Conservation (phyloP, 225 moss, liverwort and hornwort genomes). For the Polytrichum commune region DNA sequence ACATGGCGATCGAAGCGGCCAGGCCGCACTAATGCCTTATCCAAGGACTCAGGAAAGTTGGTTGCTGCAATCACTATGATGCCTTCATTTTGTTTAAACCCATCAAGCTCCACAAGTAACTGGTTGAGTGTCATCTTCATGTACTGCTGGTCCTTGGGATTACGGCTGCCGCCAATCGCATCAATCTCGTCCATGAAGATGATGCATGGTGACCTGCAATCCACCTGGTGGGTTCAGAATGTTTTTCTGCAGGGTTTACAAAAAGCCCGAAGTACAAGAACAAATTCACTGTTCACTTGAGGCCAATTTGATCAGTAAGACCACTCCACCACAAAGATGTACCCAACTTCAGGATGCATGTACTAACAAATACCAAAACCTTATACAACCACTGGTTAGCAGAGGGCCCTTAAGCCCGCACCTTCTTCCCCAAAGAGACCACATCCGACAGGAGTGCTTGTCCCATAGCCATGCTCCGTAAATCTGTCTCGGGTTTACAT, state of each 20-base stretch:
- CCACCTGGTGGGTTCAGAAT: not conserved
- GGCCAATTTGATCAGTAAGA: not conserved
- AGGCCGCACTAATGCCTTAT: slow-evolving; percentile 32
- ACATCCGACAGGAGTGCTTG: no score
- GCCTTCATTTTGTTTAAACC: slow-evolving; percentile 11
- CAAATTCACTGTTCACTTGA: not conserved
- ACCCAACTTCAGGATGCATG: no score
- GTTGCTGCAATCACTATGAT: slow-evolving; percentile 42
- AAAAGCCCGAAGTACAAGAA: no score
- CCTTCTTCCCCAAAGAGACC: no score
- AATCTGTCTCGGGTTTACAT: no score
- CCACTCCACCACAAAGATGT: not conserved
- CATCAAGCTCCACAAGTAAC: slow-evolving; percentile 8
- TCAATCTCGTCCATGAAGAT: slow-evolving; percentile 16
- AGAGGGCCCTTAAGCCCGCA: no score
- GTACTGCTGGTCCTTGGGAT: slow-evolving; percentile 12
- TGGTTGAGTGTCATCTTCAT: slow-evolving; percentile 13
- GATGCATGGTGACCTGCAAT: slow-evolving; percentile 15
- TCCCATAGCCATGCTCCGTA: no score
- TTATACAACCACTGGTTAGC: no score
- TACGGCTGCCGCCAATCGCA: slow-evolving; percentile 8
- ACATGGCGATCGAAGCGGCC: slow-evolving; percentile 32
- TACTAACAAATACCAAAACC: no score
- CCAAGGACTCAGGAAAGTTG: slow-evolving; percentile 30
- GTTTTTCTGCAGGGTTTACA: no score